These are phyloP conservation scores for Rhynchosporium graminicola DNA, from an alignment of 2,329 filamentous ascomycete genomes.

Conservation along the genomic window DNA sequence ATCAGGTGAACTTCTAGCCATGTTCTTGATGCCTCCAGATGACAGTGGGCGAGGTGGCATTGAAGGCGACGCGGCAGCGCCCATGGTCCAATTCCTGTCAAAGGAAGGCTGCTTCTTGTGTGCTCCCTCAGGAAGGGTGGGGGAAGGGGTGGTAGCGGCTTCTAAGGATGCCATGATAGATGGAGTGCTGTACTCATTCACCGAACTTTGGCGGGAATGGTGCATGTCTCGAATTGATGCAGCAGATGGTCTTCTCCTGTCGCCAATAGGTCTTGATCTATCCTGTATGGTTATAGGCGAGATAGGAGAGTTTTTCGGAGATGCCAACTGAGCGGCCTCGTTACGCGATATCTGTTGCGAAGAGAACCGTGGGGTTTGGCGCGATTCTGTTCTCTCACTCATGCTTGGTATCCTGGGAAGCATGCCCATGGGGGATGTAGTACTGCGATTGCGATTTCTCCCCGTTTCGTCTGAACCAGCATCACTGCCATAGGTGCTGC, in stretches of 20 bases:
- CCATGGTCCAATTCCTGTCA: slow-evolving; percentile 69
- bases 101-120: slow-evolving; percentile 71
- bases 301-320: slow-evolving; percentile 46
- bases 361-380: slow-evolving; percentile 35
- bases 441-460: slow-evolving; percentile 47
- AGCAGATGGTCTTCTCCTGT: slow-evolving; percentile 69
- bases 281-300: slow-evolving; percentile 44
- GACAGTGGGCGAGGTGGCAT: slow-evolving; percentile 36
- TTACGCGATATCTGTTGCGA: slow-evolving; percentile 35
- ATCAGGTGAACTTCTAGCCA: slow-evolving; percentile 38
- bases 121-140: slow-evolving; percentile 31
- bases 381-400: slow-evolving; percentile 35
- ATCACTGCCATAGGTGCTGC: slow-evolving; percentile 61
- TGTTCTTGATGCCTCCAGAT: slow-evolving; percentile 32
- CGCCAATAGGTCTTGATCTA: slow-evolving; percentile 42
- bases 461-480: slow-evolving; percentile 56
- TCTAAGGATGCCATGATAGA: slow-evolving; percentile 47
- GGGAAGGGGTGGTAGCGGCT: slow-evolving; percentile 32
- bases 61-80: slow-evolving; percentile 42
- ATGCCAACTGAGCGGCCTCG: slow-evolving; percentile 40
- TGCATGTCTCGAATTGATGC: slow-evolving; percentile 80
- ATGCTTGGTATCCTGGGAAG: slow-evolving; percentile 38
- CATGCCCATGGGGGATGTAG: slow-evolving; percentile 29
- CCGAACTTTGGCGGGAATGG: slow-evolving; percentile 81
- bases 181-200: slow-evolving; percentile 45